Base-by-base conservation (phyloP, 371 early-diverging fungal species). In the Mucor sp. region DNA sequence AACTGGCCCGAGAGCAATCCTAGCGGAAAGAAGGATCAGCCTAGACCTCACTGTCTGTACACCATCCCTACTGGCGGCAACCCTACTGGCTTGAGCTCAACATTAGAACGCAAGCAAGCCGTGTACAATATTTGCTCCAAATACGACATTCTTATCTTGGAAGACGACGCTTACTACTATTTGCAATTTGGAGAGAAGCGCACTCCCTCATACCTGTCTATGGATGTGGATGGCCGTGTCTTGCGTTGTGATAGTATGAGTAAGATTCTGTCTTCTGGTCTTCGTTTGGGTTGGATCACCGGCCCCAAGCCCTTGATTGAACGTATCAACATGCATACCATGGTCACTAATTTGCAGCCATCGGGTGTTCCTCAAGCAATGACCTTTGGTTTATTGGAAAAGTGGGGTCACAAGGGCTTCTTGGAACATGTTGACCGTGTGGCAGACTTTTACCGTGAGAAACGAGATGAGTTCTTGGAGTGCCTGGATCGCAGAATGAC, bases 121-220 rank as follows among this genome's bases (percentile, higher is more conserved):
- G 79, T 94, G 6, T 92, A 91, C 64, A 71, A 76, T 35, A 77
- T 93, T 58, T 84, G 86, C 7, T 72, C 71, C 33, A 73, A 87
- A 61, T 84, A 89, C 63, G 81, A 91, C 65, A 61, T 94, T 11
- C 56, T 91, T 19, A 89, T 93, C 39, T 58, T 92, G 21, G 92
- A 93, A 73, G 94, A 94, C 62, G 94, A 94, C 68, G 91, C 94
- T 9, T 94, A 93, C 67, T 93, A 90, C 64, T 92, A 87, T 58
- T 71, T 94, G n/a, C 91, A 91, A 67, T 73, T 62, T 33, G 53
- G 35, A 17, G 33, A 43, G 17, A 25, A 67, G 3, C 80, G 84
- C 15, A 72, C 78, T 0, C 87, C 90, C 0, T 88, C 88, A 2
- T 95, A 92, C 73, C 77, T 93, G 12, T 91, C 92, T 1, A 76